A percentile compares a stretch with the other conserved stretches of the same genome.
phyloP scores from a whole-genome alignment of 306 rosid genomes.

The Castanospermum australe region DNA sequence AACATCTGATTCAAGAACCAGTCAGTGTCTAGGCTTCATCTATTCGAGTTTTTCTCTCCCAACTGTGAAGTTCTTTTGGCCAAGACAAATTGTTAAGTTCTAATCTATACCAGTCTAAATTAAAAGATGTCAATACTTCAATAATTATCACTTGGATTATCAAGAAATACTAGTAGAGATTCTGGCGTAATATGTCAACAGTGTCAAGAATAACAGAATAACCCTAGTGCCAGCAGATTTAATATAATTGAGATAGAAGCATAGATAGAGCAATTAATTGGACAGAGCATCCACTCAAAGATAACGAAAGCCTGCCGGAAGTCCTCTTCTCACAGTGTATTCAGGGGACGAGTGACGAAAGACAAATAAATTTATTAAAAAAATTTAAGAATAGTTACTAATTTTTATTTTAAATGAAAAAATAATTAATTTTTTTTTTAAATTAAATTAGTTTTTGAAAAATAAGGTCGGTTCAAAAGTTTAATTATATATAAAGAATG shows the following conservation, averaged over 20 bases:
- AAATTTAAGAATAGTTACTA: too few species aligned
- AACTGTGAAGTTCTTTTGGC: neutral
- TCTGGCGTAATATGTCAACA: neutral
- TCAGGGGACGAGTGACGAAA: too few species aligned
- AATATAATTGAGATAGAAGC: neutral
- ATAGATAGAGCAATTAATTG: neutral
- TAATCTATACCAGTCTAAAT: neutral
- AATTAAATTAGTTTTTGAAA: too few species aligned
- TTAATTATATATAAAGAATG: too few species aligned
- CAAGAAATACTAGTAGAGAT: neutral
- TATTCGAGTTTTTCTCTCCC: neutral
- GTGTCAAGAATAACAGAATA: neutral
- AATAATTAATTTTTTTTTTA: too few species aligned
- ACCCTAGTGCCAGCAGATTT: neutral
- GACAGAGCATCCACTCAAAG: too few species aligned
- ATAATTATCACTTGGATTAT: constrained; percentile 1
- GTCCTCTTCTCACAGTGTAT: too few species aligned
- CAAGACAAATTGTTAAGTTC: neutral
- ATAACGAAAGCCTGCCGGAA: too few species aligned
- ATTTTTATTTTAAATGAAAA: too few species aligned
- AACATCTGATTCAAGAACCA: neutral
- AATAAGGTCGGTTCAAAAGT: too few species aligned
- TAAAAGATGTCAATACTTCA: neutral
- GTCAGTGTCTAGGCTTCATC: neutral
- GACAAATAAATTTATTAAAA: too few species aligned